Conservation (phyloP, 202 grass and related monocot genomes). For the Zizania palustris region DNA sequence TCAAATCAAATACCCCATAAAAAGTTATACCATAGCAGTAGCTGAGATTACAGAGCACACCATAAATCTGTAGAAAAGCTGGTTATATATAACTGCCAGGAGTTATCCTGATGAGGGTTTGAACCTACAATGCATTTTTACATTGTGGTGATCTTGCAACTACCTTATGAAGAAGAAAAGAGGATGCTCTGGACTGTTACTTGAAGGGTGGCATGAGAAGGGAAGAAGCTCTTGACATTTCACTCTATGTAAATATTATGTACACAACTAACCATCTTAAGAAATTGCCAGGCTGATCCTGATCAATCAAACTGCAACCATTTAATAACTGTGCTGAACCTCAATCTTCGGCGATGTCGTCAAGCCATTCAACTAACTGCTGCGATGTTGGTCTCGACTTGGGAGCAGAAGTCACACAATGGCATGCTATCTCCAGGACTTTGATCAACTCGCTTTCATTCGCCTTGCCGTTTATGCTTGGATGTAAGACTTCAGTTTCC, state of each 20-base stretch:
- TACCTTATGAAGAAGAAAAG: conserved; percentile 32
- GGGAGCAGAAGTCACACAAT: conserved; percentile 64
- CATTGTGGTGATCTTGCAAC: conserved; percentile 46
- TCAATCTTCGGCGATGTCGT: conserved; percentile 49
- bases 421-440: conserved; percentile 81
- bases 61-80: background rate
- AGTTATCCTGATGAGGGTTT: conserved; percentile 31
- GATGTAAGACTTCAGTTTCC: conserved; percentile 76
- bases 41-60: conserved; percentile 4
- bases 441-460: conserved; percentile 47
- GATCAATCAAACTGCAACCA: conserved; percentile 33
- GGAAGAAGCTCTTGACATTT: conserved; percentile 18
- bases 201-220: conserved; percentile 26
- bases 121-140: conserved; percentile 38
- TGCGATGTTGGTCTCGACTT: conserved; percentile 73
- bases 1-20: background rate
- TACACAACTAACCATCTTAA: conserved; percentile 51
- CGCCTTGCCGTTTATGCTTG: conserved; percentile 48
- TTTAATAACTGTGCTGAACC: background rate
- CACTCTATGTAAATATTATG: conserved; percentile 65
- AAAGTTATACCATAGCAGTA: background rate
- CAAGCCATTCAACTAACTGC: conserved; percentile 79
- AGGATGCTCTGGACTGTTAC: conserved; percentile 8
- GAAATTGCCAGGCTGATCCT: conserved; percentile 25
- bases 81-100: conserved; percentile 3